Evolutionary conservation across 2,329 filamentous ascomycete genomes (phyloP).

Genomic region (Hymenoscyphus fructigenus): DNA sequence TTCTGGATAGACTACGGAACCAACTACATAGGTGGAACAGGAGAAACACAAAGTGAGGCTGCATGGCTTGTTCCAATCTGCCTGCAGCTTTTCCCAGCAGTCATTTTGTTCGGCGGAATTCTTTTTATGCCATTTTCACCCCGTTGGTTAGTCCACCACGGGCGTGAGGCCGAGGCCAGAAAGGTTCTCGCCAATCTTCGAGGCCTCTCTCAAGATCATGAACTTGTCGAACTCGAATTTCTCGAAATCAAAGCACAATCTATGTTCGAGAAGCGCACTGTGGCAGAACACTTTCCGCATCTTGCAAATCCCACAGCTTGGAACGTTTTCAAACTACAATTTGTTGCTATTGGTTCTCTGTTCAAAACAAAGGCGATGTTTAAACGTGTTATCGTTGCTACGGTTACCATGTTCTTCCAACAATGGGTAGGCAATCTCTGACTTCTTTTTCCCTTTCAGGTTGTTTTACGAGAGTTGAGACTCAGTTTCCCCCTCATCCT

Average conservation of each 20-base stretch:
- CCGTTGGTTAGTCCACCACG: slow-evolving; percentile 71
- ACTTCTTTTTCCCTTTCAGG: neutral
- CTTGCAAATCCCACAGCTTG: slow-evolving; percentile 57
- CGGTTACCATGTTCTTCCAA: slow-evolving; percentile 54
- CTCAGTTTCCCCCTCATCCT: neutral
- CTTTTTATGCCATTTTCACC: slow-evolving; percentile 79
- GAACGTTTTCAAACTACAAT: slow-evolving; percentile 69
- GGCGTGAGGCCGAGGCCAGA: slow-evolving; percentile 66
- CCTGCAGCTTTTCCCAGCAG: slow-evolving; percentile 67
- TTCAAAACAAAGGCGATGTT: slow-evolving; percentile 68
- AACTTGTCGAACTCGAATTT: slow-evolving; percentile 72
- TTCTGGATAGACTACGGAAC: slow-evolving; percentile 66
- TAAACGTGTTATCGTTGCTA: slow-evolving; percentile 62
- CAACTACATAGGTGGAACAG: slow-evolving; percentile 66
- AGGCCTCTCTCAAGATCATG: slow-evolving; percentile 58
- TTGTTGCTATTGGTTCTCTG: slow-evolving; percentile 62
- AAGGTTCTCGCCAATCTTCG: slow-evolving; percentile 63
- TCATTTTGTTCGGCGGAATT: slow-evolving; percentile 68
- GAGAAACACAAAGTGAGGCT: slow-evolving; percentile 57
- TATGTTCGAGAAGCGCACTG: slow-evolving; percentile 71
- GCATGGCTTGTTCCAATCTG: slow-evolving; percentile 75
- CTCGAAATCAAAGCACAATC: slow-evolving; percentile 82
- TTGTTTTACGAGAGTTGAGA: neutral
- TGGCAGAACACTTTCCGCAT: slow-evolving; percentile 67
- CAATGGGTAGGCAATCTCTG: neutral